Base-by-base conservation (phyloP, 306 rosid genomes). In the Acacia acuminata region DNA sequence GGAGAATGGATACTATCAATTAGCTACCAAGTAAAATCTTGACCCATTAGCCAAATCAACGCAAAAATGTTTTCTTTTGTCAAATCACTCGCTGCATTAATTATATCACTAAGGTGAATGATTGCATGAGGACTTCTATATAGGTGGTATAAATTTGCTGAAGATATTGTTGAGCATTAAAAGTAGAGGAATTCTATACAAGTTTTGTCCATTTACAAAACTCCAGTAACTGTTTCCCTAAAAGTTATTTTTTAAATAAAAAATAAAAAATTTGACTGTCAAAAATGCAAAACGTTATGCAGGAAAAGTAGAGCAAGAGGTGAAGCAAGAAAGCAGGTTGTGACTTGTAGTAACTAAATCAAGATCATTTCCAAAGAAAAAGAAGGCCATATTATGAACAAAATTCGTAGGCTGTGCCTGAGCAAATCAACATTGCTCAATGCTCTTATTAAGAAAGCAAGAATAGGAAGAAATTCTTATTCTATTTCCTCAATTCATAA, bases 311-410 rank as follows among this genome's bases (percentile, higher is more conserved):
- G 65, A 22, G 32, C 32, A n/a, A 58, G 65, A 58, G 32, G 32
- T 10, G 82, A 60, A 61, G 44, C 53, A 58, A 20, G 27, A n/a
- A n/a, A 0, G 50, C 47, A 71, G 15, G 77, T 66, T 14, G 32
- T 8, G 65, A 22, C 32, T 22, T 2, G 32, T 12, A 44, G 66
- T 34, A 47, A 73, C 81, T 43, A 61, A 44, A 77, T 14, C 55
- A 65, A 25, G 14, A 78, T 30, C 70, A 78, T 79, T 81, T 87
- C 65, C 77, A 63, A 56, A 66, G n/a, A 81, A 68, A 68, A 73
- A 76, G 3, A 22, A 72, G 43, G 69, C 81, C 48, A 72, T 53
- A 70, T 30, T 78, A 69, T 51, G 27, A 48, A 75, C 78, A 22
- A 44, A n/a, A 56, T 0, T 38, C 27, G 40, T 22, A 47, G 8